Evolutionary conservation across 768 basidiomycete genomes (phyloP).

Genomic region (Russula virescens): DNA sequence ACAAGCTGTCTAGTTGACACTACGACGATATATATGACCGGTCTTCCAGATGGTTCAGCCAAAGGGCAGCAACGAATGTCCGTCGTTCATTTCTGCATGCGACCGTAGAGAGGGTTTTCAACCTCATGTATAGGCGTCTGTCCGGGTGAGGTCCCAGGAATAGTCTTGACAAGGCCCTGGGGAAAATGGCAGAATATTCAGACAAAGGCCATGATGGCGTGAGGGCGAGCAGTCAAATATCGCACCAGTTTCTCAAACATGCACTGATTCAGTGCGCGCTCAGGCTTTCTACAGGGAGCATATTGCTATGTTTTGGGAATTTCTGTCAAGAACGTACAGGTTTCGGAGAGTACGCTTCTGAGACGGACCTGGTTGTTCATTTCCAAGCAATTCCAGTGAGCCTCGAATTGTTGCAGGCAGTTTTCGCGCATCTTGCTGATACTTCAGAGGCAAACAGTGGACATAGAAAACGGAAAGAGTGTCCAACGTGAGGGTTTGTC

Average conservation of each 20-base stretch:
- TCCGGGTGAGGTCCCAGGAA: constrained; percentile 82
- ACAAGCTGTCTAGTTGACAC: constrained; percentile 9
- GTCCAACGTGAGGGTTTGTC: background rate
- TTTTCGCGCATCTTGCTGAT: constrained; percentile 91
- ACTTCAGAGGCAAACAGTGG: constrained; percentile 39
- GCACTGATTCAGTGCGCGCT: constrained; percentile 84
- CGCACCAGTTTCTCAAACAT: constrained; percentile 94
- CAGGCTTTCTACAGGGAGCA: constrained; percentile 82
- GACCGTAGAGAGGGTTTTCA: constrained; percentile 73
- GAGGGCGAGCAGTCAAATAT: constrained; percentile 22
- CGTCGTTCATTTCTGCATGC: constrained; percentile 68
- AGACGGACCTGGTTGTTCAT: constrained; percentile 84
- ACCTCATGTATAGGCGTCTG: constrained; percentile 86
- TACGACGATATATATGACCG: background rate
- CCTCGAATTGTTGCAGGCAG: constrained; percentile 80
- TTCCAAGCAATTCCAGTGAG: constrained; percentile 94
- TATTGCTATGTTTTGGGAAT: constrained; percentile 55
- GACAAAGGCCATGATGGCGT: background rate
- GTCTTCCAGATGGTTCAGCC: background rate
- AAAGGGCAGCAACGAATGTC: background rate
- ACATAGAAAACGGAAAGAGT: background rate
- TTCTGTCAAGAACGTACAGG: background rate
- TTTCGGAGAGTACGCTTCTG: background rate
- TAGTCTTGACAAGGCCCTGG: constrained; percentile 85
- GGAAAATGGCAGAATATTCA: background rate